Evolutionary conservation across 2,329 filamentous ascomycete genomes (phyloP).

Genomic region (Colletotrichum cuscutae): DNA sequence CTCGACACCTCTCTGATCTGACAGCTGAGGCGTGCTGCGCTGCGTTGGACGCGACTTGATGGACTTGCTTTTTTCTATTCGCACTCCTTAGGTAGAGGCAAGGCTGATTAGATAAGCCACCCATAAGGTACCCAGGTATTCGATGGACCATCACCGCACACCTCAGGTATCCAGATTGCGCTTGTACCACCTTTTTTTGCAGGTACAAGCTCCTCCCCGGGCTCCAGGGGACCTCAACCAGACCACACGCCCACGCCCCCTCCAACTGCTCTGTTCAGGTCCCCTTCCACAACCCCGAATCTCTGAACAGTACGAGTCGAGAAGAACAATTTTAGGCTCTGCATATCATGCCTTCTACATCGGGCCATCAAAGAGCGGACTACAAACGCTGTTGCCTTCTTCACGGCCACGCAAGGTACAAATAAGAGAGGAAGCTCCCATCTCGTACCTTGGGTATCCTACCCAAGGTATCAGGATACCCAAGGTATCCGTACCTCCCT

Average conservation of each 20-base stretch:
- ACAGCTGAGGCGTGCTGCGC: not conserved
- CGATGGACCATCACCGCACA: not conserved
- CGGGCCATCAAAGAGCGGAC: not conserved
- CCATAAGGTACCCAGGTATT: not conserved
- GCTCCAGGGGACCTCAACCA: not conserved
- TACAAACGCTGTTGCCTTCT: not conserved
- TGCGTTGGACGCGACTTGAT: not conserved
- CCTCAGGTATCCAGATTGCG: slow-evolving; percentile 1
- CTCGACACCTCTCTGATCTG: not conserved
- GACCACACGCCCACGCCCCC: slow-evolving; percentile 18
- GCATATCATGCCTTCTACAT: not conserved
- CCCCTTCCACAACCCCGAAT: slow-evolving; percentile 1
- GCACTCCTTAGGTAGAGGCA: slow-evolving; percentile 15
- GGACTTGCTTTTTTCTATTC: slow-evolving; percentile 11
- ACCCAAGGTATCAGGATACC: no score
- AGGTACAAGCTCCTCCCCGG: not conserved
- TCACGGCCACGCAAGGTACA: not conserved
- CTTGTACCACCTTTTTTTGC: slow-evolving; percentile 28
- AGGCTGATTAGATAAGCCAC: not conserved
- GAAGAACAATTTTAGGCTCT: not conserved
- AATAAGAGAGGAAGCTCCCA: not conserved
- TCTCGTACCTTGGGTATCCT: not conserved
- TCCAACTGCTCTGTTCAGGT: slow-evolving; percentile 8
- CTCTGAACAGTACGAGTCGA: not conserved
- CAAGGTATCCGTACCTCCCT: no score